A percentile compares a stretch with the other conserved stretches of the same genome.
Conservation (phyloP, 306 rosid species). For the Dalbergia cultrata region DNA sequence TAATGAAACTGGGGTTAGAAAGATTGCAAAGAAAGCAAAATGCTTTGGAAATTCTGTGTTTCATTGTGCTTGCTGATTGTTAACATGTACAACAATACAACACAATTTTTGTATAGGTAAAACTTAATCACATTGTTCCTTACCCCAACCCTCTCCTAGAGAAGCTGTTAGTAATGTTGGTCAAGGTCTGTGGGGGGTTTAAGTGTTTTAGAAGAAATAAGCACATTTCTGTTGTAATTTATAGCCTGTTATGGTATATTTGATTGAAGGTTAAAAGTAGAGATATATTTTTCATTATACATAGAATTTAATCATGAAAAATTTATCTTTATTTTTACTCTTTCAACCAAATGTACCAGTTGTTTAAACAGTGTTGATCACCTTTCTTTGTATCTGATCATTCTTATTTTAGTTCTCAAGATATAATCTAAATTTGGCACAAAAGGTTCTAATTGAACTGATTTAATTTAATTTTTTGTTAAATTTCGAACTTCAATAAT, state of each 20-base stretch:
- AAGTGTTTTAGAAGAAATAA: constrained; percentile 37
- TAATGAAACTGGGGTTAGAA: constrained; percentile 76
- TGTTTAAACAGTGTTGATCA: constrained; percentile 21
- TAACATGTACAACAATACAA: constrained; percentile 35
- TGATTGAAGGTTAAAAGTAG: no score
- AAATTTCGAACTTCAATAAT: no score
- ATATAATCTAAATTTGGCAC: constrained; percentile 34
- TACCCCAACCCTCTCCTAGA: constrained; percentile 43
- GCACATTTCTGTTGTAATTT: constrained; percentile 35
- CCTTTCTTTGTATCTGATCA: constrained; percentile 25
- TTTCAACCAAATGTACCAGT: neutral
- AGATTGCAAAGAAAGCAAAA: constrained; percentile 71
- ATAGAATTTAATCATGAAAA: no score
- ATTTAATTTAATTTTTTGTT: no score
- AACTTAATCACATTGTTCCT: constrained; percentile 25
- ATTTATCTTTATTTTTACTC: no score
- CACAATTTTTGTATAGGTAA: constrained; percentile 52
- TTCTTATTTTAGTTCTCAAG: constrained; percentile 30
- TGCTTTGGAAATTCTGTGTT: constrained; percentile 85
- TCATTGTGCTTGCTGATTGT: constrained; percentile 80
- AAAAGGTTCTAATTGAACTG: neutral
- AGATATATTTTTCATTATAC: no score
- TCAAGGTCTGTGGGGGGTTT: constrained; percentile 34
- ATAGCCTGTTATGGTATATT: neutral
- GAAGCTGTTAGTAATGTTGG: constrained; percentile 43